Base-by-base conservation (phyloP, 2,329 filamentous ascomycete genomes). In the Exophiala sideris region DNA sequence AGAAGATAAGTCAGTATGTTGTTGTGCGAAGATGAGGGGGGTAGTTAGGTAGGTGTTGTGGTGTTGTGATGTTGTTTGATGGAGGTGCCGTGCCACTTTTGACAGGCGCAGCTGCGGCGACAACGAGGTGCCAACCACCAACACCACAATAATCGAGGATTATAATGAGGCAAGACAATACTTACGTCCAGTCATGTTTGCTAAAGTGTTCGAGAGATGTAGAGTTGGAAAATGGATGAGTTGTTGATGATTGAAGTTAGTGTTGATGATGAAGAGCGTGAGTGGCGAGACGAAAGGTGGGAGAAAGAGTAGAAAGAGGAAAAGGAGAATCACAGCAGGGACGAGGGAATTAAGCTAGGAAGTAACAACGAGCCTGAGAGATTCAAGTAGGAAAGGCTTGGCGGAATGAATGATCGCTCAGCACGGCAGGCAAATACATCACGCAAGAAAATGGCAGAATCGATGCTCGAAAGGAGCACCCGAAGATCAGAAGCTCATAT, bases 111-210 rank as follows among this genome's bases (percentile, higher is more conserved):
- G 53, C 35, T 40, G 18, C 45, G 45, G 47, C 44, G 50, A 42
- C 57, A 36, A 41, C 36, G 33, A 55, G 44, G 47, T 53, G 49
- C 46, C 45, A 29, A 50, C 52, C 12, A 20, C 57, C 14, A 56
- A 44, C 47, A 54, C 33, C 29, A 59, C 29, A 45, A 55, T 45
- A 50, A 45, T 52, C 10, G 36, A 41, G 44, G 24, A 45, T 21
- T 11, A 49, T 20, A 16, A 14, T 8, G 7, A 14, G 8, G n/a
- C 11, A 44, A 20, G 45, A 40, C 33, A 49, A 46, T 56, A 80
- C 78, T 79, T 73, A 81, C 79, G 79, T 75, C 79, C 79, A 80
- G 79, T 78, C 79, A 81, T 81, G 65, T 70, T 80, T 74, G 75
- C 66, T 64, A 66, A 69, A 63, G 62, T 50, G 50, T 52, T 59